Base-by-base conservation (phyloP, 495 filamentous ascomycete genomes). In the Xylaria acuta region DNA sequence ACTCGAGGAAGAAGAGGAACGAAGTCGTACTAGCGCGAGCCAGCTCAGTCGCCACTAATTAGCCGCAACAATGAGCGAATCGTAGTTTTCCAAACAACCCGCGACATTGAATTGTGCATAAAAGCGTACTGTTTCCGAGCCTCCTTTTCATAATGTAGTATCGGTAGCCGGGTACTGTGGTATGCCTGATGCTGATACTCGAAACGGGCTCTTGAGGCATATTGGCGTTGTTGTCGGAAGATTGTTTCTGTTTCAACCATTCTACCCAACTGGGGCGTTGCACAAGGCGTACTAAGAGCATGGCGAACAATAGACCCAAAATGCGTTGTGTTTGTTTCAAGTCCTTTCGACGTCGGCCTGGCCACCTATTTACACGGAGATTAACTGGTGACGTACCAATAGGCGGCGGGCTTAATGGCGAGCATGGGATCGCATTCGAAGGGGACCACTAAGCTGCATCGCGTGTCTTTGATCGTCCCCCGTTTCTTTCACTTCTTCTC, bases 1-100 rank as follows among this genome's bases (percentile, higher is more conserved):
- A 14, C 86, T 96, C 12, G 96, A 99, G 73, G 90, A 90, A 53
- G 90, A 93, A 75, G 92, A 97, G 68, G 92, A 95, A 80, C 83
- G 88, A 47, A 91, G 92, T 71, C 83, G 87, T 7, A 88, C 87
- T 3, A 88, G 86, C 62, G 81, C 84, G 6, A 87, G 85, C 77
- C 77, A 79, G 73, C 77, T 84, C 53, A 85, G 84, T 73, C 83
- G 84, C 34, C 78, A 79, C 49, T 85, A 71, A 82, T 45, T 5
- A 43, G 5, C n/a, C 27, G 34, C 47, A 64, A 71, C 38, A 3
- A 41, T 40, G 34, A 64, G 60, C 25, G 20, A 47, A 25, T 53
- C 40, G 43, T 12, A 40, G 63, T 56, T 30, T 58, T 54, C 32
- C 25, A 14, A 54, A 62, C 45, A 60, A 45, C 30, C 41, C 49